Evolutionary conservation across 2,329 filamentous ascomycete species (phyloP), one percentile per base, ranked within the genome.

Genomic region (Exophiala oligosperma): DNA sequence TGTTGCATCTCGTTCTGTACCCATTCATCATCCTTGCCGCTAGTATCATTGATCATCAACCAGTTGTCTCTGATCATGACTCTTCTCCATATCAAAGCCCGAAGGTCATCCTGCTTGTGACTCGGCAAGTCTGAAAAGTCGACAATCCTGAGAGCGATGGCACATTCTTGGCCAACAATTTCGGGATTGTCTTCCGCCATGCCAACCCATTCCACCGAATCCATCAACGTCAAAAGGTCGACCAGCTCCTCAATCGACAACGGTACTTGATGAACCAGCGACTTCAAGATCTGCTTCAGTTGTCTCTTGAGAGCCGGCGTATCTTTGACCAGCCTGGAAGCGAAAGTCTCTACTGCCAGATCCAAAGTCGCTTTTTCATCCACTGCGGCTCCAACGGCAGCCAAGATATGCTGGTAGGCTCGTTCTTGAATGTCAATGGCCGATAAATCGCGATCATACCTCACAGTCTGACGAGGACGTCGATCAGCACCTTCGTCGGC

Each of bases 51-150:
- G 69, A 95, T 83, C 58, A 78, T 79, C 26, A 82, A 78, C 94
- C 94, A 99, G 70, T 97, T 85, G 71, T 97, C 92, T 50, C 87
- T 85, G 64, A 93, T 82, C 68, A 89, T 89, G 61, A 91, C 88
- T 54, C 94, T 85, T 69, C 94, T 88, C 94, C 94, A 99, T 62
- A 97, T 90, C n/a, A 85, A 73, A 60, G 77, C 79, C 51, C 84
- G 75, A 37, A 81, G 70, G 32, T 79, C 75, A 26, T 87, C 81
- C 62, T 62, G 56, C 29, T 60, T 41, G 14, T 49, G 38, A 11
- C 17, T 9, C 11, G 58, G 26, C 24, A 60, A 38, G 9, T 47
- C 50, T 81, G 64, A 76, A 84, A 69, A 77, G 81, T 72, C 77
- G 80, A 68, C 76, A 83, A 54, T 59, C 76, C 81, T 77, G 17